These are phyloP conservation scores for Pholiota microspora DNA, from an alignment of 768 basidiomycete genomes.

Conservation along the genomic window DNA sequence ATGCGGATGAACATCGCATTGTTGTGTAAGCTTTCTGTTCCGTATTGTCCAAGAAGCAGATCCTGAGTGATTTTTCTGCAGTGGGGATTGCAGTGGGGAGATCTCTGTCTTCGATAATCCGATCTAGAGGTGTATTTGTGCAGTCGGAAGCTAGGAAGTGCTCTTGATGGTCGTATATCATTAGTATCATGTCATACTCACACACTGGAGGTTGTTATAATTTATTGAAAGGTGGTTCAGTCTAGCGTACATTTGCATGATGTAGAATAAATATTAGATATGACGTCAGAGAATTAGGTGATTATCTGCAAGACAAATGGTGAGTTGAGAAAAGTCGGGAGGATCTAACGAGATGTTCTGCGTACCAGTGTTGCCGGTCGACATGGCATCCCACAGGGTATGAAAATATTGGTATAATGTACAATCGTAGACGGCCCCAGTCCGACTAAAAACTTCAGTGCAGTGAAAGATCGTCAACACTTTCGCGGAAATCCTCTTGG, in stretches of 20 bases:
- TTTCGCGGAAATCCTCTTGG: slow-evolving; percentile 28
- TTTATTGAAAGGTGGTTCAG: neutral
- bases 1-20: slow-evolving; percentile 49
- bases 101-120: slow-evolving; percentile 41
- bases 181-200: neutral
- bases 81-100: slow-evolving; percentile 50
- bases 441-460: neutral
- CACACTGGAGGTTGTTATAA: neutral
- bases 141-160: no score
- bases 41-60: neutral
- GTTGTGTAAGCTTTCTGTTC: slow-evolving; percentile 49
- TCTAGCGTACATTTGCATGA: neutral
- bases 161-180: neutral
- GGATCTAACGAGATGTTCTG: neutral
- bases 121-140: no score
- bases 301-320: neutral
- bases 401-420: slow-evolving; percentile 6
- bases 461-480: neutral
- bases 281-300: neutral
- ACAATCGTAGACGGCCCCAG: neutral
- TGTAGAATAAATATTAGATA: neutral
- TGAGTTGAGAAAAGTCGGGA: neutral
- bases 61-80: slow-evolving; percentile 14
- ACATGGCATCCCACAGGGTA: neutral
- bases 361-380: slow-evolving; percentile 3